These are phyloP conservation scores for Pseudocercospora macadamiae DNA, from an alignment of 2,329 filamentous ascomycete genomes.

Conservation along the genomic window DNA sequence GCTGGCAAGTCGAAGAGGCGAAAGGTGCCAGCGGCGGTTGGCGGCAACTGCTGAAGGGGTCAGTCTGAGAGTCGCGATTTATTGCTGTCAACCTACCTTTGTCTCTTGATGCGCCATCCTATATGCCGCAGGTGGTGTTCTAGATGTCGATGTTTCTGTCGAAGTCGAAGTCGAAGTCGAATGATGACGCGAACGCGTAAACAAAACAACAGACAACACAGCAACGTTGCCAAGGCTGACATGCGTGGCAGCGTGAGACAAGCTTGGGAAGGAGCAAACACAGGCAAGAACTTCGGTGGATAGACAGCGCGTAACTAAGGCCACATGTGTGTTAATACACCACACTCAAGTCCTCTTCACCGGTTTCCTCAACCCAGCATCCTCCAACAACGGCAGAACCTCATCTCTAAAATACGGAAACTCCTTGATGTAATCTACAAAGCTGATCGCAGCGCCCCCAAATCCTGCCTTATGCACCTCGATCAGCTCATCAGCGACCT, in stretches of 20 bases:
- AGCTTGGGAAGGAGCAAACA: background rate
- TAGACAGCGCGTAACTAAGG: background rate
- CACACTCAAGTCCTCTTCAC: background rate
- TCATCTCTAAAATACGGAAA: slow-evolving; percentile 7
- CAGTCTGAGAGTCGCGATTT: background rate
- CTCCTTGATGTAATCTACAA: slow-evolving; percentile 6
- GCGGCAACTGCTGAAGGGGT: background rate
- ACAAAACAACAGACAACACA: too few species aligned
- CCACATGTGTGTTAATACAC: too few species aligned
- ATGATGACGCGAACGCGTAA: too few species aligned
- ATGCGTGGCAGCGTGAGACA: too few species aligned
- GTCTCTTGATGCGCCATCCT: too few species aligned
- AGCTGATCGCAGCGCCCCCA: background rate
- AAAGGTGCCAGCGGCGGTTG: background rate
- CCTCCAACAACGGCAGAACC: background rate
- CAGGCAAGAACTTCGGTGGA: background rate
- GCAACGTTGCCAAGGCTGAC: too few species aligned
- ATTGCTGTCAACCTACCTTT: background rate
- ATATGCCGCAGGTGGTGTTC: too few species aligned
- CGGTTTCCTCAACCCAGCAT: slow-evolving; percentile 2
- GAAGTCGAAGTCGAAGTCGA: too few species aligned
- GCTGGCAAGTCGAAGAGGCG: background rate
- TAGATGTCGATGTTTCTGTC: too few species aligned
- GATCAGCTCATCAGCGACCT: background rate
- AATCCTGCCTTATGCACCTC: background rate